Evolutionary conservation across 352 stramenopile species (phyloP).

Genomic region (Blastocystis sp.): DNA sequence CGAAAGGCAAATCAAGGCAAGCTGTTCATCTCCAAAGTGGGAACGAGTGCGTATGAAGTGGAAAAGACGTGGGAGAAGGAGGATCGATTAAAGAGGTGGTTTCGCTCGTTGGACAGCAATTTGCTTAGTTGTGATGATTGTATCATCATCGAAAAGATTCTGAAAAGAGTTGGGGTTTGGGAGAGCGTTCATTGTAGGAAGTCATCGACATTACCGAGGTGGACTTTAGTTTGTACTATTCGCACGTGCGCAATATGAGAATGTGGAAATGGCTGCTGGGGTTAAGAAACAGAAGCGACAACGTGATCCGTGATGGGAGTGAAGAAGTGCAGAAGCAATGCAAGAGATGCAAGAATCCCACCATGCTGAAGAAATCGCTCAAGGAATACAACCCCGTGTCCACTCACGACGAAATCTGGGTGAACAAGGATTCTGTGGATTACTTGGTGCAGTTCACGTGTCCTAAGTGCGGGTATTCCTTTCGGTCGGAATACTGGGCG

Average conservation of each 20-base stretch:
- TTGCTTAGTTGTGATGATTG: conserved; percentile 34
- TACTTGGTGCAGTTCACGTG: conserved; percentile 58
- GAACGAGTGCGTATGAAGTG: conserved; percentile 10
- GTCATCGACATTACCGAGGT: conserved; percentile 48
- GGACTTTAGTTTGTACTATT: conserved; percentile 32
- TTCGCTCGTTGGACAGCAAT: conserved; percentile 46
- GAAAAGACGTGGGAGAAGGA: conserved; percentile 45
- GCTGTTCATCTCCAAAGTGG: conserved; percentile 18
- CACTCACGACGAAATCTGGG: conserved; percentile 65
- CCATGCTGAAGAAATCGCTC: conserved; percentile 31
- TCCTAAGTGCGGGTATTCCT: conserved; percentile 48
- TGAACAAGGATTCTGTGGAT: conserved; percentile 61
- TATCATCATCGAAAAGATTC: conserved; percentile 28
- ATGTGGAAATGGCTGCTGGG: not conserved
- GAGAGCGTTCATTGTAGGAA: not conserved
- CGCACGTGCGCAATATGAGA: conserved; percentile 25
- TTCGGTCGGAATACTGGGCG: conserved; percentile 34
- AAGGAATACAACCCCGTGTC: conserved; percentile 56
- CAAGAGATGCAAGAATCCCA: conserved; percentile 15
- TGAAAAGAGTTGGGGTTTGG: not conserved
- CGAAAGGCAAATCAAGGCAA: not conserved
- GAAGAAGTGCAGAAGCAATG: conserved; percentile 26
- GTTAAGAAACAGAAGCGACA: conserved; percentile 6
- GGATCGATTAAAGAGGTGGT: conserved; percentile 32
- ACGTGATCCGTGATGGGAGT: conserved; percentile 1